Percentiles rank a stretch among this genome's conserved stretches.
Evolutionary conservation across 2,329 filamentous ascomycete genomes (phyloP).

Genomic region (Fusarium sambucinum): DNA sequence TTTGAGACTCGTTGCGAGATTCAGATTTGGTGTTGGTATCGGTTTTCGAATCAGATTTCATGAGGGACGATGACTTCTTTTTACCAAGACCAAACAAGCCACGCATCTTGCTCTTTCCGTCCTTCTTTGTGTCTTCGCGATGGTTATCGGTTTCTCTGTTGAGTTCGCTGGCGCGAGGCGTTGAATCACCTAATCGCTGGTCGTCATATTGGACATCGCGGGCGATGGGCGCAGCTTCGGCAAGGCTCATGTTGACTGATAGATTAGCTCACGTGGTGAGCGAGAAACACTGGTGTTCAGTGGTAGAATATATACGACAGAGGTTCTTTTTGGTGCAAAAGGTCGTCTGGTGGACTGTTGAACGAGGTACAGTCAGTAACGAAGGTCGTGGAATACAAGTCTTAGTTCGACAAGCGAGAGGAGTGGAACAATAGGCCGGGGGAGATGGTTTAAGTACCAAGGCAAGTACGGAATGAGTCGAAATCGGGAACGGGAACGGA

Average conservation of each 20-base stretch:
- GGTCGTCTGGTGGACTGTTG: slow-evolving; percentile 21
- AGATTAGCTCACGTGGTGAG: slow-evolving; percentile 2
- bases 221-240: slow-evolving; percentile 44
- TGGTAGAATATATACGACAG: not conserved
- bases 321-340: slow-evolving; percentile 12
- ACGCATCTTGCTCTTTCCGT: slow-evolving; percentile 63
- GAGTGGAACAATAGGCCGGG: slow-evolving; percentile 16
- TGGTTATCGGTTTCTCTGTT: slow-evolving; percentile 54
- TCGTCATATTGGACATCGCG: slow-evolving; percentile 44
- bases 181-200: slow-evolving; percentile 49
- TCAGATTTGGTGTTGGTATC: slow-evolving; percentile 28
- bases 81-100: slow-evolving; percentile 71
- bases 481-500: not conserved
- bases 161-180: slow-evolving; percentile 56
- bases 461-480: not conserved
- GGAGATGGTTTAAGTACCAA: slow-evolving; percentile 12
- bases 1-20: slow-evolving; percentile 38
- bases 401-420: slow-evolving; percentile 29
- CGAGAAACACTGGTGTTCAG: slow-evolving; percentile 1
- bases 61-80: slow-evolving; percentile 61
- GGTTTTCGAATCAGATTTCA: slow-evolving; percentile 32
- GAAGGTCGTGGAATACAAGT: slow-evolving; percentile 34
- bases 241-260: slow-evolving; percentile 48
- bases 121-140: slow-evolving; percentile 38
- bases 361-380: slow-evolving; percentile 32